These are phyloP conservation scores for Aspergillus sp. DNA, from an alignment of 2,329 filamentous ascomycete species.

Conservation along the genomic window DNA sequence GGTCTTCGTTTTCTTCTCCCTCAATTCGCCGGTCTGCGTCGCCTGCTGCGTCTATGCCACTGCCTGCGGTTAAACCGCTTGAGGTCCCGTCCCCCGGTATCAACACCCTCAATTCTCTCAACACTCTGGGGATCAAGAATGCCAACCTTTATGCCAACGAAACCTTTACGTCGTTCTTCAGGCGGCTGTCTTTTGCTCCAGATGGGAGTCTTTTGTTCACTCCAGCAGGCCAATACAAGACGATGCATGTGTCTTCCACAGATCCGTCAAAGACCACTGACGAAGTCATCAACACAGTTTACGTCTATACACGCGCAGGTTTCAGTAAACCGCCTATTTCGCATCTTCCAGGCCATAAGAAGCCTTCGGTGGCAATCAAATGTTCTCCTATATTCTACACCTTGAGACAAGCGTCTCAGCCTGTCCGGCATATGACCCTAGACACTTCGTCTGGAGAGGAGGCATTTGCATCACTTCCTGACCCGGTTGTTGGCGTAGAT, in stretches of 20 bases:
- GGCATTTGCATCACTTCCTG: constrained; percentile 71
- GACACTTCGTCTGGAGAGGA: constrained; percentile 87
- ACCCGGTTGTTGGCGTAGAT: constrained; percentile 59
- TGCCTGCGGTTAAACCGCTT: constrained; percentile 91
- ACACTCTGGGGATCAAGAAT: constrained; percentile 64
- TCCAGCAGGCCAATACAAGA: constrained; percentile 90
- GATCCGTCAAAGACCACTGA: constrained; percentile 66
- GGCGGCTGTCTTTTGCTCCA: constrained; percentile 84
- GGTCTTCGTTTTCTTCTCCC: constrained; percentile 81
- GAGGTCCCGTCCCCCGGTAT: constrained; percentile 73
- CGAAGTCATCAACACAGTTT: constrained; percentile 93
- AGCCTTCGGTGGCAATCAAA: constrained; percentile 89
- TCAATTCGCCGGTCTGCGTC: constrained; percentile 81
- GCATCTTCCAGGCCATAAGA: constrained; percentile 93
- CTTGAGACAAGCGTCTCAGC: constrained; percentile 57
- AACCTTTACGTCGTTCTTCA: constrained; percentile 93
- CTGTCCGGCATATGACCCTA: constrained; percentile 83
- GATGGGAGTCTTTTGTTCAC: constrained; percentile 92
- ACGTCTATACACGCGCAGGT: constrained; percentile 92
- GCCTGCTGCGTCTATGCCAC: constrained; percentile 82
- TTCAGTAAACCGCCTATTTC: constrained; percentile 95
- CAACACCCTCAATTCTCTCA: constrained; percentile 40
- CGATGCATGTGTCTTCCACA: constrained; percentile 57
- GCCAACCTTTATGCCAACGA: constrained; percentile 92
- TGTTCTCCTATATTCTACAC: constrained; percentile 89